Evolutionary conservation across 148 eudicot species (phyloP), one percentile per base, ranked within the genome.

Genomic region (Limonium bicolor): DNA sequence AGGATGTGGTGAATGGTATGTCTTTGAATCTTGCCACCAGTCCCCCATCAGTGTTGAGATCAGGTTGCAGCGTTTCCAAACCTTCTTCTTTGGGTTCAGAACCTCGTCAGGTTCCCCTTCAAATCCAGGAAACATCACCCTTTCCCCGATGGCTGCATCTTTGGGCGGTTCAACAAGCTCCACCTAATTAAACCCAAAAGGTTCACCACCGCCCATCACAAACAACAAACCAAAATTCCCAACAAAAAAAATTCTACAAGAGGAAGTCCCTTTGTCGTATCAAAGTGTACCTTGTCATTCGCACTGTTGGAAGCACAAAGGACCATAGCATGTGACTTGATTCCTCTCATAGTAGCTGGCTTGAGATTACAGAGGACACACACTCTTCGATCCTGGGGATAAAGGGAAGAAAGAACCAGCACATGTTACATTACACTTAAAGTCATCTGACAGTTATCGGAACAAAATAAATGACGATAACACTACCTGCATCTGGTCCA

Each of bases 301-400:
- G 80, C 93, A 31, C 65, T 60, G 67, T 66, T 50, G 57, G 81
- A 70, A 37, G 92, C 93, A 30, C 78, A 78, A 54, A 84, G 93
- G 58, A 90, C 87, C 97, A 90, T 84, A 5, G 97, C 95, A 16
- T 90, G 95, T 23, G 97, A 90, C 61, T 90, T 84, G 64, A 90
- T 77, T 36, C 97, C 97, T 54, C 97, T 63, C 95, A 90, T 90
- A 59, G 65, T 21, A 45, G 87, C 93, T 50, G 97, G 93, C 72
- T 84, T 84, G 55, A 84, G 63, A 68, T 90, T 90, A 73, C 97
- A 90, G 55, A 90, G 84, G 53, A 90, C 97, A 54, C 97, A 84
- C 19, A 90, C 97, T 65, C 65, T 84, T 20, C 97, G 94, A 43
- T 80, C 78, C 97, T 88, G 76, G 51, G 38, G n/a, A 62, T 63